A percentile compares a stretch with the other conserved stretches of the same genome.
Conservation (phyloP, 352 stramenopile genomes). For the Saprolegnia parasitica region DNA sequence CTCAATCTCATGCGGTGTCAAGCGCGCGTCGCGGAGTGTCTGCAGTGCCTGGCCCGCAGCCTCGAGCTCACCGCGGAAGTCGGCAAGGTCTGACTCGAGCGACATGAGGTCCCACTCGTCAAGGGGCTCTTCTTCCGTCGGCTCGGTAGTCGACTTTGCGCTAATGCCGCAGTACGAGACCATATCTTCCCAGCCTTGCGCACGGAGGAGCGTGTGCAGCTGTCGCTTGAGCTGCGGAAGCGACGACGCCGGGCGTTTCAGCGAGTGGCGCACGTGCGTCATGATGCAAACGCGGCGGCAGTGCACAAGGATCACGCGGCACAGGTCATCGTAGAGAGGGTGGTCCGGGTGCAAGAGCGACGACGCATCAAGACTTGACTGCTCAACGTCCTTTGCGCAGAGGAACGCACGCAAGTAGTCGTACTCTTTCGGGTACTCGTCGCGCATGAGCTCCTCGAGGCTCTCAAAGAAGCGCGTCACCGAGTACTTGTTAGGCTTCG, state of each 20-base stretch:
- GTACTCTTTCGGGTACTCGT: constrained; percentile 54
- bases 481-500: constrained; percentile 62
- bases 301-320: constrained; percentile 27
- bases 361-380: background rate
- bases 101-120: constrained; percentile 83
- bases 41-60: constrained; percentile 58
- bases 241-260: constrained; percentile 35
- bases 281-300: constrained; percentile 8
- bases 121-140: background rate
- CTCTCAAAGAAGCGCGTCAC: constrained; percentile 75
- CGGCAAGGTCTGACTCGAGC: constrained; percentile 79
- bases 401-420: constrained; percentile 70
- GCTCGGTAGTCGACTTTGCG: constrained; percentile 14
- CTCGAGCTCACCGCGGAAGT: constrained; percentile 74
- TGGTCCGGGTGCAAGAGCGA: constrained; percentile 20
- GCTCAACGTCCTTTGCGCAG: constrained; percentile 52
- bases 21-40: constrained; percentile 50
- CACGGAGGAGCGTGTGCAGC: constrained; percentile 72
- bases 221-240: constrained; percentile 81
- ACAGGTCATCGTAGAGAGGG: constrained; percentile 23
- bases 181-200: constrained; percentile 45
- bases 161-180: constrained; percentile 30
- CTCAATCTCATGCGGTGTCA: constrained; percentile 70
- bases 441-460: constrained; percentile 61
- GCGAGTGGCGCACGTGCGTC: constrained; percentile 16